Percentiles rank a stretch among this genome's conserved stretches.
These are phyloP conservation scores for Carex scoparia DNA, from an alignment of 176 grass and related monocot genomes.

Conservation along the genomic window DNA sequence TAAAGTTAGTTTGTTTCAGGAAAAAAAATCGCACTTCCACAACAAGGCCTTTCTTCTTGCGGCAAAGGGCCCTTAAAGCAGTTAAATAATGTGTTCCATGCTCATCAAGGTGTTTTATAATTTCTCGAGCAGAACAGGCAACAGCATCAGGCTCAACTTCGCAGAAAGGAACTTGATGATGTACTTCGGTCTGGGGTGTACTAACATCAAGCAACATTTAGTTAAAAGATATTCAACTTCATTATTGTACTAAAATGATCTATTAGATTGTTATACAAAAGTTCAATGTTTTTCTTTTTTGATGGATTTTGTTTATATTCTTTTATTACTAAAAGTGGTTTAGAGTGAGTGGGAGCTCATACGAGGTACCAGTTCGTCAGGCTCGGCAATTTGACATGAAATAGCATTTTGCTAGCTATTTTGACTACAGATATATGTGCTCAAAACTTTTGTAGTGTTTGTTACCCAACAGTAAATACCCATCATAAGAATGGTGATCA, in stretches of 20 bases:
- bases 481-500: neutral
- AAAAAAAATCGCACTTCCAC: conserved; percentile 53
- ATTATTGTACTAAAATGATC: neutral
- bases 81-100: conserved; percentile 36
- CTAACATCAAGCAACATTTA: neutral
- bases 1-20: neutral
- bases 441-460: neutral
- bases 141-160: conserved; percentile 90
- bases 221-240: conserved; percentile 50
- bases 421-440: neutral
- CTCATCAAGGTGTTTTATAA: conserved; percentile 62
- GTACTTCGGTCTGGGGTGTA: neutral
- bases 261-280: neutral
- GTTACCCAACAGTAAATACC: neutral
- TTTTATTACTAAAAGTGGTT: neutral
- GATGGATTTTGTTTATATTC: neutral
- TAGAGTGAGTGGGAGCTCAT: neutral
- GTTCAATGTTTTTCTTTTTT: neutral
- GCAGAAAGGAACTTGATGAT: conserved; percentile 39
- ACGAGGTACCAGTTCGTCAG: neutral
- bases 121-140: conserved; percentile 64
- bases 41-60: conserved; percentile 71
- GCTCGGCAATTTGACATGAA: neutral
- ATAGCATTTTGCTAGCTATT: neutral
- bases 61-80: conserved; percentile 74